Percentiles rank a stretch among this genome's conserved stretches.
These are phyloP conservation scores for Neurospora discreta DNA, from an alignment of 495 filamentous ascomycete genomes.

Conservation along the genomic window DNA sequence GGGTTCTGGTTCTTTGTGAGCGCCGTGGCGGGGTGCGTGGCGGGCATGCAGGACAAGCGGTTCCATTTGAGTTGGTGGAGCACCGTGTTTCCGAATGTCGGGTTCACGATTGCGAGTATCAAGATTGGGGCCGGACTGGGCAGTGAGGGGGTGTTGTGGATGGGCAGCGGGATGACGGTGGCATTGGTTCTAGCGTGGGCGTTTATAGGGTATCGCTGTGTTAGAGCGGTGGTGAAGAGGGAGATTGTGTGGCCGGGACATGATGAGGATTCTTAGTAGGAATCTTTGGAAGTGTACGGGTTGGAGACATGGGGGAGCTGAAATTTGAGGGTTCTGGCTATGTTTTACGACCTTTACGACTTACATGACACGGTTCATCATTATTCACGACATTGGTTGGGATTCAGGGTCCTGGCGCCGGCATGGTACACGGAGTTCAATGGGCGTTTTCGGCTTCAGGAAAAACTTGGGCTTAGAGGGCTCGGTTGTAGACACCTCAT, in stretches of 20 bases:
- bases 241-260: constrained; percentile 53
- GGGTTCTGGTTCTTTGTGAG: constrained; percentile 64
- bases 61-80: constrained; percentile 48
- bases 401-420: neutral
- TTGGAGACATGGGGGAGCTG: neutral
- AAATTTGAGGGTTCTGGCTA: neutral
- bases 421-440: neutral
- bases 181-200: constrained; percentile 45
- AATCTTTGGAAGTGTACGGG: neutral
- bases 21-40: constrained; percentile 42
- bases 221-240: constrained; percentile 39
- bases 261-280: constrained; percentile 41
- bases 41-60: constrained; percentile 37
- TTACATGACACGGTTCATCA: neutral
- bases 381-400: neutral
- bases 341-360: neutral
- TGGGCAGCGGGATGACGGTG: constrained; percentile 42
- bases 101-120: constrained; percentile 40
- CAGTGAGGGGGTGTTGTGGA: constrained; percentile 32
- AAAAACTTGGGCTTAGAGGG: neutral
- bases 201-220: constrained; percentile 42
- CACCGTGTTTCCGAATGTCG: constrained; percentile 49
- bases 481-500: neutral
- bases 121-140: constrained; percentile 31
- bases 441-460: neutral